Conservation (phyloP, 2,329 filamentous ascomycete genomes). For the Volutella citrinella region DNA sequence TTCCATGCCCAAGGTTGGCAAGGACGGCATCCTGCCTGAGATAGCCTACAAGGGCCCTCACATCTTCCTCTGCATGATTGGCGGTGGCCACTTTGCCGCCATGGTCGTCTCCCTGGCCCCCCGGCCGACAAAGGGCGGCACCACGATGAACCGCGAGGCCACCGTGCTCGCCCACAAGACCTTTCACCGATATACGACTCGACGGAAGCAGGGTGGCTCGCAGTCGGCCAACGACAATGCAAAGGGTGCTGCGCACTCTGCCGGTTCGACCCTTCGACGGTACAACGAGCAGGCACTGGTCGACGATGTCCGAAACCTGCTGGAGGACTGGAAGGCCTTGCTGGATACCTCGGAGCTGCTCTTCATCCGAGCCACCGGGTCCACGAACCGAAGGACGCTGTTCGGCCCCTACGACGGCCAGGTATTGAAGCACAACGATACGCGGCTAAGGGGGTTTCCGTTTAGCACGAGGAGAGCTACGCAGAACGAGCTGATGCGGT, state of each 20-base stretch:
- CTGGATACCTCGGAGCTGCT: constrained; percentile 82
- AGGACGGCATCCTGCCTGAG: constrained; percentile 55
- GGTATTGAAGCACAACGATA: constrained; percentile 74
- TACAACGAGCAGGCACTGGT: constrained; percentile 92
- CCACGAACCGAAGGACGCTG: constrained; percentile 79
- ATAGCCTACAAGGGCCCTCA: constrained; percentile 70
- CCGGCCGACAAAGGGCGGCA: constrained; percentile 66
- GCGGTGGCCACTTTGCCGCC: constrained; percentile 93
- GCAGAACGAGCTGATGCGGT: constrained; percentile 89
- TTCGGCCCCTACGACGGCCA: constrained; percentile 92
- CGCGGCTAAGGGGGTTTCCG: constrained; percentile 80
- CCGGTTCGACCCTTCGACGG: constrained; percentile 81
- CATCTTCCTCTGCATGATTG: constrained; percentile 97
- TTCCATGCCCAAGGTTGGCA: constrained; percentile 49
- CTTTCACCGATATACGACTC: constrained; percentile 94
- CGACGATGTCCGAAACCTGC: constrained; percentile 79
- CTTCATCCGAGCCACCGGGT: constrained; percentile 86
- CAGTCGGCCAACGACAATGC: constrained; percentile 92
- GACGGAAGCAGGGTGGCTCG: constrained; percentile 91
- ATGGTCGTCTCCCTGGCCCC: constrained; percentile 92
- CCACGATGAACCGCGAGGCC: constrained; percentile 76
- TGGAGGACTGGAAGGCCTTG: constrained; percentile 80
- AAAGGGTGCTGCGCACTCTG: constrained; percentile 93
- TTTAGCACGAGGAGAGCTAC: constrained; percentile 92
- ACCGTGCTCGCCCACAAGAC: constrained; percentile 93